phyloP scores from a whole-genome alignment of 2,329 filamentous ascomycete genomes.

The Paecilomyces variotii region DNA sequence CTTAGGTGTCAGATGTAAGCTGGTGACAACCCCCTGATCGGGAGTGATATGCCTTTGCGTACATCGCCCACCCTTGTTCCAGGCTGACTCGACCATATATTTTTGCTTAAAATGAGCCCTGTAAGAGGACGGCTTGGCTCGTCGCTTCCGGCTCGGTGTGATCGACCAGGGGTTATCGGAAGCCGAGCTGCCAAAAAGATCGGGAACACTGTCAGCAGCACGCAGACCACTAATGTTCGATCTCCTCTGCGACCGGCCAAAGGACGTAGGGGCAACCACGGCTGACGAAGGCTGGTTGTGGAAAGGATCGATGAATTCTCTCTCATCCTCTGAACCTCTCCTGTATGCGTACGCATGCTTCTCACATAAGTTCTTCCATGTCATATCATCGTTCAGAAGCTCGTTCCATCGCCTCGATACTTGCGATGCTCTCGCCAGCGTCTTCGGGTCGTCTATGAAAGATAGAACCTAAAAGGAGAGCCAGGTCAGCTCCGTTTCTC shows the following conservation, averaged over 20 bases:
- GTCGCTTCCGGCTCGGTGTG: slow-evolving; percentile 35
- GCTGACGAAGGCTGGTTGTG: slow-evolving; percentile 18
- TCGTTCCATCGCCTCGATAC: slow-evolving; percentile 95
- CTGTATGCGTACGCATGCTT: slow-evolving; percentile 93
- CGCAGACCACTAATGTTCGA: slow-evolving; percentile 21
- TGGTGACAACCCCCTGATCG: slow-evolving; percentile 94
- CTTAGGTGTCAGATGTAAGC: slow-evolving; percentile 83
- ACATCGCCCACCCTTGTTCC: slow-evolving; percentile 83
- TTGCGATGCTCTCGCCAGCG: slow-evolving; percentile 84
- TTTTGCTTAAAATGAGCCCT: slow-evolving; percentile 96
- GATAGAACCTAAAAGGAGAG: slow-evolving; percentile 63
- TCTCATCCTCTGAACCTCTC: slow-evolving; percentile 41
- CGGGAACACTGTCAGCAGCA: slow-evolving; percentile 40
- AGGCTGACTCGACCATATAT: slow-evolving; percentile 94
- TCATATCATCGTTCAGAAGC: slow-evolving; percentile 89
- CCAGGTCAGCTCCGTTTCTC: slow-evolving; percentile 7
- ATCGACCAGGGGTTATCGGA: slow-evolving; percentile 24
- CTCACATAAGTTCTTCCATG: slow-evolving; percentile 94
- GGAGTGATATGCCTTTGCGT: slow-evolving; percentile 84
- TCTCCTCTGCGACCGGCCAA: slow-evolving; percentile 16
- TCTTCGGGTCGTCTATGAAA: slow-evolving; percentile 94
- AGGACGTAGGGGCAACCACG: slow-evolving; percentile 12
- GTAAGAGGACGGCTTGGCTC: slow-evolving; percentile 68
- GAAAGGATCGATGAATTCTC: slow-evolving; percentile 28
- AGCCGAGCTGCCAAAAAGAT: slow-evolving; percentile 33